Evolutionary conservation across 768 basidiomycete species (phyloP), one percentile per base, ranked within the genome.

Genomic region (Multifurca ochricompacta): DNA sequence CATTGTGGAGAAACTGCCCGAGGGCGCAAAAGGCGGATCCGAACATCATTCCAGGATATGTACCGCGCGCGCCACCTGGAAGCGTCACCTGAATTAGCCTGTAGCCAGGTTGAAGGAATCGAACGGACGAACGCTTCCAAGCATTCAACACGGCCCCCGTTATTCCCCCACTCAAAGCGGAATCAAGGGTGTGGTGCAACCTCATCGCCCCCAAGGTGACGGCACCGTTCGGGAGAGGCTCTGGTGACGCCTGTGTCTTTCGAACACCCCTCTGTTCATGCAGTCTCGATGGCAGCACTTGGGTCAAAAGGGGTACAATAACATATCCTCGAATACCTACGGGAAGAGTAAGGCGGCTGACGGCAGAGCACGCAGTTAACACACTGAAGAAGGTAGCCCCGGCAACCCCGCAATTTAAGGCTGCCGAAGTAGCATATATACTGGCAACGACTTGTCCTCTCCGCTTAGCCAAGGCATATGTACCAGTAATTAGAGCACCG

Each of bases 331-430:
- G 79, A 48, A 86, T 66, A 54, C 80, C 91, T 92, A 59, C 14
- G 48, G 42, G 16, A 43, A 48, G 59, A 25, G 51, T 21, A 14
- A 51, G 40, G 16, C 19, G 37, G 39, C 10, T 8, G 35, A 34
- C 30, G 7, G 46, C 35, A 37, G 40, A 31, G 3, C 23, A 44
- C 55, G 5, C 9, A 30, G 9, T 13, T 9, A 28, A 71, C 84
- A 50, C 55, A 91, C 91, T 77, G 68, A 93, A 92, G 70, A 93
- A 93, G 0, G 82, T 77, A 8, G 80, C 74, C 6, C 86, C 82
- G 9, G 80, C 83, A 16, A 91, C 70, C 21, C 81, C 82, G 42
- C 82, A 81, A 64, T 92, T 92, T 19, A 87, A 58, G 16, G 80
- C 83, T 53, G 90, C 79, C 34, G 81, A 77, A 10, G 77, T 63